These are phyloP conservation scores for Malassezia equina DNA, from an alignment of 1,284 basidiomycete species.

Conservation along the genomic window DNA sequence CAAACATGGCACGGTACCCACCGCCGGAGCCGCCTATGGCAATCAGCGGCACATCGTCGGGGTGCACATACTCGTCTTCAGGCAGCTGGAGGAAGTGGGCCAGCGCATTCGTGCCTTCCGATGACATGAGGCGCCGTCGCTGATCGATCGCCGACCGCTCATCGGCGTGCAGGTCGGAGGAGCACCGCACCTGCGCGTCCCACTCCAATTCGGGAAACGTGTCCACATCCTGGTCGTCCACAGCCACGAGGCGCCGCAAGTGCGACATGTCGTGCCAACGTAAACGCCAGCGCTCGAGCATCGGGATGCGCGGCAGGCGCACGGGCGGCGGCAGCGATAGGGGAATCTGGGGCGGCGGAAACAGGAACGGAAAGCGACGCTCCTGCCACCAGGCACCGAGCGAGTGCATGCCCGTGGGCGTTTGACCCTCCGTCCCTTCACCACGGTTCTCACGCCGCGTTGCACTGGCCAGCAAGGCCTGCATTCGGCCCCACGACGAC, in stretches of 20 bases:
- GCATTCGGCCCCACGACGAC: slow-evolving; percentile 14
- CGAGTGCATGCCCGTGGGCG: not conserved
- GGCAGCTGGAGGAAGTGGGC: slow-evolving; percentile 25
- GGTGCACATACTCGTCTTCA: slow-evolving; percentile 36
- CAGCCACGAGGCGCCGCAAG: slow-evolving; percentile 20
- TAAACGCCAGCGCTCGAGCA: slow-evolving; percentile 25
- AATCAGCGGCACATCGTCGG: slow-evolving; percentile 43
- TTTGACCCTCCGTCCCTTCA: not conserved
- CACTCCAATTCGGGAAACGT: slow-evolving; percentile 36
- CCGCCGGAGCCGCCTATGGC: slow-evolving; percentile 47
- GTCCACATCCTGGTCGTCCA: slow-evolving; percentile 21
- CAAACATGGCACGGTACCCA: slow-evolving; percentile 46
- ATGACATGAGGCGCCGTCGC: slow-evolving; percentile 20
- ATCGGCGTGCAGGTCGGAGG: slow-evolving; percentile 23
- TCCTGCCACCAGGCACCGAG: slow-evolving; percentile 14
- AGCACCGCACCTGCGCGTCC: slow-evolving; percentile 32
- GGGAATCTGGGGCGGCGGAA: slow-evolving; percentile 24
- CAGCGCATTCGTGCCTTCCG: slow-evolving; percentile 19
- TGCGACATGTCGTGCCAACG: slow-evolving; percentile 29
- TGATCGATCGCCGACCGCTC: slow-evolving; percentile 24
- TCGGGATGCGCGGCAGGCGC: slow-evolving; percentile 3
- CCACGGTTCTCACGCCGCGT: slow-evolving; percentile 7
- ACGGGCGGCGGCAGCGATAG: slow-evolving; percentile 13
- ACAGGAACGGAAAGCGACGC: slow-evolving; percentile 19
- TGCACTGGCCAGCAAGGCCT: slow-evolving; percentile 4